These are phyloP conservation scores for Diutina rugosa DNA, from an alignment of 1,139 yeast species.

Conservation along the genomic window DNA sequence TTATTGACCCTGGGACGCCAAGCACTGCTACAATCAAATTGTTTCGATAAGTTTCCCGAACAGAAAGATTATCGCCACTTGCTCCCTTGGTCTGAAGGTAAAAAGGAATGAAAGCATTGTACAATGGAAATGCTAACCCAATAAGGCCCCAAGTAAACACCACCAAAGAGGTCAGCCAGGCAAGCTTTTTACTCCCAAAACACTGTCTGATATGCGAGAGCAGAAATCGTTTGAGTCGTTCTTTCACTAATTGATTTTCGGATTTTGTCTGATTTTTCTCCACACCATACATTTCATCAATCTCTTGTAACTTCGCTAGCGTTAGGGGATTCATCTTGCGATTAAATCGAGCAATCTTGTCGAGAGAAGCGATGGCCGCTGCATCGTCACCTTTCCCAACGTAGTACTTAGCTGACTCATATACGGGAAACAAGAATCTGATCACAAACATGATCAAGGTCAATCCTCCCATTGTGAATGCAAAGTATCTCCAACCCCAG, in stretches of 20 bases:
- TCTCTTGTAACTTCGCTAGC: slow-evolving; percentile 16
- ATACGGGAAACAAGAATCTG: slow-evolving; percentile 22
- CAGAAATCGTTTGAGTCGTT: slow-evolving; percentile 16
- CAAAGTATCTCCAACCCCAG: not conserved
- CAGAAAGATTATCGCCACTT: slow-evolving; percentile 20
- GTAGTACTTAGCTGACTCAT: slow-evolving; percentile 27
- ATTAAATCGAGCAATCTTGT: slow-evolving; percentile 25
- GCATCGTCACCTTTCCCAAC: slow-evolving; percentile 26
- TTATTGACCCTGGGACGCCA: slow-evolving; percentile 28
- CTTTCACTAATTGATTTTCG: slow-evolving; percentile 12
- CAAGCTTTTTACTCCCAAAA: slow-evolving; percentile 21
- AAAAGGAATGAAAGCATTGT: slow-evolving; percentile 30
- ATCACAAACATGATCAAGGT: slow-evolving; percentile 23
- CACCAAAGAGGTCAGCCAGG: slow-evolving; percentile 21
- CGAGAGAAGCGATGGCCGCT: slow-evolving; percentile 20
- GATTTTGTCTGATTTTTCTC: not conserved
- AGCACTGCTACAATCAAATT: slow-evolving; percentile 26
- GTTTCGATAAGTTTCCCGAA: slow-evolving; percentile 24
- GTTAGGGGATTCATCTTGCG: slow-evolving; percentile 13
- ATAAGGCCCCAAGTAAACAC: slow-evolving; percentile 30
- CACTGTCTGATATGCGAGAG: slow-evolving; percentile 21
- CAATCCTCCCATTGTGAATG: slow-evolving; percentile 16
- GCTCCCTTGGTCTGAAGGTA: slow-evolving; percentile 21
- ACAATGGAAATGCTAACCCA: slow-evolving; percentile 33
- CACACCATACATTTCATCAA: slow-evolving; percentile 10